Evolutionary conservation across 768 basidiomycete species (phyloP).

Genomic region (Dioszegia crocea): DNA sequence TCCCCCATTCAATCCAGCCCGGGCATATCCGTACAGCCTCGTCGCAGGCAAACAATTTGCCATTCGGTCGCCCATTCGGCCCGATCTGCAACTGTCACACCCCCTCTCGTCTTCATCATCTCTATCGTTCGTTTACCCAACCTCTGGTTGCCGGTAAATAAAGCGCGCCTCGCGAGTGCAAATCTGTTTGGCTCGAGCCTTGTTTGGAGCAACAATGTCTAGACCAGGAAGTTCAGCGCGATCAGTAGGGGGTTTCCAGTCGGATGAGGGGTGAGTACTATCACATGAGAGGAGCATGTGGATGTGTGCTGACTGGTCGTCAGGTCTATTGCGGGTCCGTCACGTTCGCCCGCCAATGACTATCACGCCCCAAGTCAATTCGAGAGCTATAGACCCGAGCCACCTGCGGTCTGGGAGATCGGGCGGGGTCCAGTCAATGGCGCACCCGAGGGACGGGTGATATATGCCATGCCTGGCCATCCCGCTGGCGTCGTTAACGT

Average conservation of each 20-base stretch:
- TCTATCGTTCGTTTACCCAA: not conserved
- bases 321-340: not conserved
- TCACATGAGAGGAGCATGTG: too few relatives aligned
- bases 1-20: too few relatives aligned
- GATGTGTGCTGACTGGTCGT: not conserved
- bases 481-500: not conserved
- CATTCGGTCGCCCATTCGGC: too few relatives aligned
- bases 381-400: not conserved
- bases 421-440: not conserved
- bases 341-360: not conserved
- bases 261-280: constrained; percentile 2
- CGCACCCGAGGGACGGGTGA: not conserved
- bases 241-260: not conserved
- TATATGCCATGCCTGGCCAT: not conserved
- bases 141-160: not conserved
- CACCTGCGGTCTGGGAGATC: not conserved
- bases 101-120: too few relatives aligned
- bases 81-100: too few relatives aligned
- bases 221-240: constrained; percentile 6
- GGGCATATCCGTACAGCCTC: too few relatives aligned
- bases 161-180: not conserved
- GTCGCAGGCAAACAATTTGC: too few relatives aligned
- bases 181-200: not conserved
- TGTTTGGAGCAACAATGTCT: constrained; percentile 8
- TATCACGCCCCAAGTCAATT: not conserved